Evolutionary conservation across 129 eudicot species (phyloP).

Genomic region (Pulicaria dysenterica): DNA sequence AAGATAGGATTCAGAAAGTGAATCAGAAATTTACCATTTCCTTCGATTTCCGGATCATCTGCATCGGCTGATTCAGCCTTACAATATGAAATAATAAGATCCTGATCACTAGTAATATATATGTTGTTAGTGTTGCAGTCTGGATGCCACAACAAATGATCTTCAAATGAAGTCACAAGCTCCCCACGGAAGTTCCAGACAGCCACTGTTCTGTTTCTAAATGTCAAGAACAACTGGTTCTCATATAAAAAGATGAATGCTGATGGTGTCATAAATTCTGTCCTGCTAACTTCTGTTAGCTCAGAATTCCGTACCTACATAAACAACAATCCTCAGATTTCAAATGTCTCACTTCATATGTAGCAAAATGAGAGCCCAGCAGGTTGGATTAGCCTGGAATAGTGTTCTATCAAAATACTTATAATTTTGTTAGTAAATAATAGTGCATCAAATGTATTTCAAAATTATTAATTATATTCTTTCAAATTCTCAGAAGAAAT

Average conservation of each 20-base stretch:
- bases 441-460: neutral
- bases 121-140: conserved; percentile 33
- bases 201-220: conserved; percentile 33
- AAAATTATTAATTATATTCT: neutral
- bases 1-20: neutral
- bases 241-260: conserved; percentile 29
- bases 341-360: neutral
- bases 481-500: too few relatives aligned
- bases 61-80: conserved; percentile 29
- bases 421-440: neutral
- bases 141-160: conserved; percentile 31
- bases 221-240: conserved; percentile 33
- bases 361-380: neutral
- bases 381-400: neutral
- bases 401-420: neutral
- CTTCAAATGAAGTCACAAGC: conserved; percentile 33
- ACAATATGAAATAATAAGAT: conserved; percentile 29
- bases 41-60: conserved; percentile 10
- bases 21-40: conserved; percentile 17
- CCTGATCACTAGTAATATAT: conserved; percentile 31
- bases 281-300: conserved; percentile 27
- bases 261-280: conserved; percentile 29
- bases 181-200: conserved; percentile 32
- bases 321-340: conserved; percentile 18
- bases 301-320: conserved; percentile 28